Evolutionary conservation across 768 basidiomycete genomes (phyloP).

Genomic region (Leccinum uliginosum): DNA sequence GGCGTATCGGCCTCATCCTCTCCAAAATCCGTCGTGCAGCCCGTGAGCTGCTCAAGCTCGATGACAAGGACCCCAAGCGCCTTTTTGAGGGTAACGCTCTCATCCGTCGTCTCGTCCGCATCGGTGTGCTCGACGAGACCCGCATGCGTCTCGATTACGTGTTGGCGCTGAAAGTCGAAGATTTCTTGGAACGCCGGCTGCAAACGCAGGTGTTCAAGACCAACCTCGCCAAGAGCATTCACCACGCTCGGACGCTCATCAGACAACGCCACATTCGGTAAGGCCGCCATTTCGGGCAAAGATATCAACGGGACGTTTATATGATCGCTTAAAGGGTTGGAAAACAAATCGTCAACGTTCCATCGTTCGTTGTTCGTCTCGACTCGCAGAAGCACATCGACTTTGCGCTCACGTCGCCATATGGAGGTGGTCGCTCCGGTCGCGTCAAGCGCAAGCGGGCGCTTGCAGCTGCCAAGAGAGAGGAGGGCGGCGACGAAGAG

Average conservation of each 20-base stretch:
- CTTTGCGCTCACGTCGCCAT: conserved; percentile 95
- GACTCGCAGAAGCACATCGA: conserved; percentile 99
- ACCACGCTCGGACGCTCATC: conserved; percentile 98
- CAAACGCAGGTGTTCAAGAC: conserved; percentile 99
- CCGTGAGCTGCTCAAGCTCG: conserved; percentile 99
- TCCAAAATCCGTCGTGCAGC: conserved; percentile 99
- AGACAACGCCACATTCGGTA: conserved; percentile 97
- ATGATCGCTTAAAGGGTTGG: conserved; percentile 63
- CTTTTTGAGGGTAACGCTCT: conserved; percentile 99
- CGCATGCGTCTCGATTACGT: conserved; percentile 99
- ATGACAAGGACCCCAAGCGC: conserved; percentile 98
- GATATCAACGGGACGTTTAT: background rate
- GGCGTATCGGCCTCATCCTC: conserved; percentile 96
- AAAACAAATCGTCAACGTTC: conserved; percentile 98
- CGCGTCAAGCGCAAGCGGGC: conserved; percentile 99
- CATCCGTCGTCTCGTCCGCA: conserved; percentile 94
- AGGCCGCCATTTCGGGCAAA: conserved; percentile 25
- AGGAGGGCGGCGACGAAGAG: conserved; percentile 84
- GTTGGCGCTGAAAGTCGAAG: conserved; percentile 97
- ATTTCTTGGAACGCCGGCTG: conserved; percentile 98
- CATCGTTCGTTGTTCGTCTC: conserved; percentile 97
- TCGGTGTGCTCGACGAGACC: conserved; percentile 98
- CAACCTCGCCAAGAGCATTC: conserved; percentile 96
- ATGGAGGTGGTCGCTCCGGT: conserved; percentile 90
- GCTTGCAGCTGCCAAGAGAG: conserved; percentile 86